Base-by-base conservation (phyloP, 2,329 filamentous ascomycete genomes). In the Rhynchosporium graminicola region DNA sequence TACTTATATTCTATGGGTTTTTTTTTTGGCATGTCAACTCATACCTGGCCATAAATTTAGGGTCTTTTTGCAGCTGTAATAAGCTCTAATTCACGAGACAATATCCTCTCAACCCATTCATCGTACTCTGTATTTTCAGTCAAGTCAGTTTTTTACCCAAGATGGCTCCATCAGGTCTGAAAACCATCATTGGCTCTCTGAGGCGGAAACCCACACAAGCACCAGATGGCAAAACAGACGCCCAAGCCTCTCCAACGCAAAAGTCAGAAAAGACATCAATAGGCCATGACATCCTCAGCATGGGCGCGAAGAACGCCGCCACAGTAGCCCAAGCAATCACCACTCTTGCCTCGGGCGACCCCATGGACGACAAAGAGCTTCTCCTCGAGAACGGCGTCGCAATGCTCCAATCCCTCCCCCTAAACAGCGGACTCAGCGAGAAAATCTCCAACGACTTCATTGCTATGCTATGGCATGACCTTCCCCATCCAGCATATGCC, bases 361-460 rank as follows among this genome's bases (percentile, higher is more conserved):
- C 79, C 5, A 61, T 80, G 62, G 73, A 81, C 64, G 79, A 81
- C 68, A 80, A 80, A 67, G 73, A 80, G 38, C 70, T 78, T 4
- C 61, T 81, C 60, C 76, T 82, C 26, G 82, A 84, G 66, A 73
- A 83, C 72, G 81, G 80, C 20, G 80, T 84, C 1, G 71, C 78
- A 12, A 81, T 83, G 78, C 76, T 83, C 26, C 80, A 83, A 65
- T 72, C 74, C 1, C 71, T 83, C n/a, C 80, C 80, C 8, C 65
- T 73, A 13, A 80, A 82, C 71, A 82, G 80, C 66, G 76, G 79
- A 12, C 73, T 82, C n/a, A 77, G 78, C 56, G 69, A 76, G n/a
- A 54, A 57, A n/a, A 74, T 81, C 6, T 80, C 80, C 3, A 76
- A 80, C 71, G 76, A 76, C 28, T 83, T 83, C 71, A 82, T 83